phyloP scores from a whole-genome alignment of 1,284 basidiomycete species.

The Tetrapyrgos nigripes region DNA sequence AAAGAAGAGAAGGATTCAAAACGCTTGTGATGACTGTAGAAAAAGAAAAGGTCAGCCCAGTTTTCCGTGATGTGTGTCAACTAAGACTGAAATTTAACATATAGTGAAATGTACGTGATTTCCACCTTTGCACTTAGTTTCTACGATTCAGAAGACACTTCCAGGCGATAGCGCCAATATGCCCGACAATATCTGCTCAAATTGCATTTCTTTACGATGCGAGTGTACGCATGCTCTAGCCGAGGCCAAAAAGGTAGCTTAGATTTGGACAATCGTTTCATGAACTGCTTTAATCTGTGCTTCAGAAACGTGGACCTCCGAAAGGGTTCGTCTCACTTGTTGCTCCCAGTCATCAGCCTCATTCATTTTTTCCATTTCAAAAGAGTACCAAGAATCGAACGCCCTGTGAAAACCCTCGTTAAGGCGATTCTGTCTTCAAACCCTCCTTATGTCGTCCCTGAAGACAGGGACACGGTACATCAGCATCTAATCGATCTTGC shows the following conservation, averaged over 20 bases:
- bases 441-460: conserved; percentile 12
- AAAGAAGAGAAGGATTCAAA: not conserved
- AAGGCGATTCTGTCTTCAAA: conserved; percentile 14
- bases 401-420: conserved; percentile 7
- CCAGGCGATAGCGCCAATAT: conserved; percentile 11
- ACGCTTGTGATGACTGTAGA: not conserved
- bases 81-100: not conserved
- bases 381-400: not conserved
- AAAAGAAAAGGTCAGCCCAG: not conserved
- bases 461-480: conserved; percentile 6
- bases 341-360: too few species aligned
- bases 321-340: not conserved
- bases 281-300: not conserved
- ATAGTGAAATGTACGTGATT: not conserved
- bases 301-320: conserved; percentile 7
- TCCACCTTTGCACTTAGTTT: not conserved
- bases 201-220: conserved; percentile 7
- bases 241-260: conserved; percentile 9
- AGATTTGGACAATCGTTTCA: not conserved
- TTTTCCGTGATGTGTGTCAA: not conserved
- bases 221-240: conserved; percentile 10
- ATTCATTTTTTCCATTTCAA: too few species aligned
- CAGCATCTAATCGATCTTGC: conserved; percentile 16
- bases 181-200: conserved; percentile 9
- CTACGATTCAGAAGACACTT: not conserved